A percentile compares a stretch with the other conserved stretches of the same genome.
phyloP scores from a whole-genome alignment of 1,284 basidiomycete genomes.

The Puccinia sorghi region DNA sequence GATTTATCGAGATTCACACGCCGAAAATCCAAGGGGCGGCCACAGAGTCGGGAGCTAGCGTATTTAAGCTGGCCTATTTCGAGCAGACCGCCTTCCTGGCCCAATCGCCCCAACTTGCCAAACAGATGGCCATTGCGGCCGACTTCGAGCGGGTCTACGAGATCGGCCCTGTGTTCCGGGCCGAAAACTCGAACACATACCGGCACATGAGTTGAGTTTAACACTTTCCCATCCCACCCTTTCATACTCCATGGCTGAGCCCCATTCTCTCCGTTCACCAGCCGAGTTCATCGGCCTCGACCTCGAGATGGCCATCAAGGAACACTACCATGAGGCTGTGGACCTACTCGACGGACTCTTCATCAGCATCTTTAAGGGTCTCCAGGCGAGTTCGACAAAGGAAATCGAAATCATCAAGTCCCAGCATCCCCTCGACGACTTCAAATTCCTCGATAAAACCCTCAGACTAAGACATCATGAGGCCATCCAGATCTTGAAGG shows the following conservation, averaged over 20 bases:
- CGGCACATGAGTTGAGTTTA: conserved; percentile 73
- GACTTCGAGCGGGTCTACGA: conserved; percentile 98
- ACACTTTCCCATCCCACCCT: not conserved
- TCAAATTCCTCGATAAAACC: conserved; percentile 59
- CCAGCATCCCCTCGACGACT: conserved; percentile 78
- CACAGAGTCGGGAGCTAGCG: conserved; percentile 92
- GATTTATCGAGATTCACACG: conserved; percentile 93
- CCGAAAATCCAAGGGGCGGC: conserved; percentile 97
- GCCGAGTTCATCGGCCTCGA: conserved; percentile 97
- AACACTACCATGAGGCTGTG: conserved; percentile 84
- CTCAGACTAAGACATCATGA: conserved; percentile 74
- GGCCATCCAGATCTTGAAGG: conserved; percentile 70
- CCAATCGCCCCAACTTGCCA: conserved; percentile 93
- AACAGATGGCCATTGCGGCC: conserved; percentile 99
- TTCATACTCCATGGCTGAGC: not conserved
- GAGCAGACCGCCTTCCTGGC: conserved; percentile 86
- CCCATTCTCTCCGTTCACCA: not conserved
- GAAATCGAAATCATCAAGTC: conserved; percentile 78
- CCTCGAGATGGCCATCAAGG: conserved; percentile 97
- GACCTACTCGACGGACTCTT: conserved; percentile 58
- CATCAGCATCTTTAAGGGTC: conserved; percentile 58
- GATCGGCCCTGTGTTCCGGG: conserved; percentile 92
- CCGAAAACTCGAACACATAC: conserved; percentile 97
- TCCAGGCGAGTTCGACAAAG: conserved; percentile 68
- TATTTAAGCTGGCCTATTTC: conserved; percentile 98